These are phyloP conservation scores for Fagus crenata DNA, from an alignment of 306 rosid species.

Conservation along the genomic window DNA sequence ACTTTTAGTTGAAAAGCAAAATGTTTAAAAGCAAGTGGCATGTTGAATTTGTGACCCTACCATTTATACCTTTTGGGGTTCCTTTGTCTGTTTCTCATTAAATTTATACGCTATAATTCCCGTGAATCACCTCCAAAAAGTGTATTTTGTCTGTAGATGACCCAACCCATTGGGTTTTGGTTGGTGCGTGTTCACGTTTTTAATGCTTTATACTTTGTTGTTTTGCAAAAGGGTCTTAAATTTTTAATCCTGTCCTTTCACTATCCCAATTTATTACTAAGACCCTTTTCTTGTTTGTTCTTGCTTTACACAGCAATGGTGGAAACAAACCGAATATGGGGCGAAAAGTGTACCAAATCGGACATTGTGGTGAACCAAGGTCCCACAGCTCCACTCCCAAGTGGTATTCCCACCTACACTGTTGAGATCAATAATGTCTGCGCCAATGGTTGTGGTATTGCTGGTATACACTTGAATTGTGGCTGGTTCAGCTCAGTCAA, in stretches of 20 bases:
- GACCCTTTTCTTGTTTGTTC: constrained; percentile 8
- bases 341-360: constrained; percentile 63
- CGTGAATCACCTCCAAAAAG: constrained; percentile 38
- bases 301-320: constrained; percentile 18
- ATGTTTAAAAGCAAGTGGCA: background rate
- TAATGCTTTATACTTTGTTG: background rate
- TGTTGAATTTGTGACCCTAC: background rate
- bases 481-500: constrained; percentile 95
- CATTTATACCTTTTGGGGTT: background rate
- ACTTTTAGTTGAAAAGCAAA: no score
- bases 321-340: constrained; percentile 71
- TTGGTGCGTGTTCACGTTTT: constrained; percentile 13
- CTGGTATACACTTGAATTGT: constrained; percentile 64
- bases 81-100: constrained; percentile 4
- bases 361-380: constrained; percentile 78
- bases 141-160: constrained; percentile 34
- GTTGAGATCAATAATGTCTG: constrained; percentile 80
- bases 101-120: constrained; percentile 19
- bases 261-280: background rate
- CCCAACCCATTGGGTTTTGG: constrained; percentile 7
- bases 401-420: constrained; percentile 78
- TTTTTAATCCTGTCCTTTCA: background rate
- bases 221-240: background rate
- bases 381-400: constrained; percentile 72
- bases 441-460: constrained; percentile 65